These are phyloP conservation scores for Coriaria nepalensis DNA, from an alignment of 306 rosid genomes.

Conservation along the genomic window DNA sequence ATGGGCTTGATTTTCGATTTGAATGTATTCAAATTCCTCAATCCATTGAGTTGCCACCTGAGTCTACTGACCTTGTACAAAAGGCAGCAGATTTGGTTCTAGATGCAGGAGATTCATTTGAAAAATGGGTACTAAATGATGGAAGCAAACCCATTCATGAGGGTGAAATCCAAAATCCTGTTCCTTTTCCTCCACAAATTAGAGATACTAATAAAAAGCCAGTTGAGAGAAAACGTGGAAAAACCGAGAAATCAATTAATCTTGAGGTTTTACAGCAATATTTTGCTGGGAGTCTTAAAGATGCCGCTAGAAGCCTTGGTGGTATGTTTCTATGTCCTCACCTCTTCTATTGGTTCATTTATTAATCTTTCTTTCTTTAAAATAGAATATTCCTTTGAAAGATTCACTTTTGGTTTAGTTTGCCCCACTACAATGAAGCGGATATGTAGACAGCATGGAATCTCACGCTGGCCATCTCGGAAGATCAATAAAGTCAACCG, in stretches of 20 bases:
- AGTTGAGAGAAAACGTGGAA: constrained; percentile 70
- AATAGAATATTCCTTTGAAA: no score
- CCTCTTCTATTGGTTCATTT: no score
- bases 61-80: constrained; percentile 19
- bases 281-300: constrained; percentile 84
- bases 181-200: constrained; percentile 24
- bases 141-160: constrained; percentile 21
- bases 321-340: constrained; percentile 30
- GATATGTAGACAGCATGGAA: constrained; percentile 75
- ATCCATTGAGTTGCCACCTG: constrained; percentile 22
- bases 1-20: constrained; percentile 31
- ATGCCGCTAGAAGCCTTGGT: constrained; percentile 92
- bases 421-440: constrained; percentile 93
- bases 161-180: constrained; percentile 21
- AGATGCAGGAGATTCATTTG: constrained; percentile 26
- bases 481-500: constrained; percentile 70
- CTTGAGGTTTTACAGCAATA: constrained; percentile 69
- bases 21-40: constrained; percentile 31
- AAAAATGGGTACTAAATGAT: constrained; percentile 22
- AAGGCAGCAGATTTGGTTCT: constrained; percentile 26
- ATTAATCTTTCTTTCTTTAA: no score
- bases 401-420: constrained; percentile 25
- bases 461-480: constrained; percentile 83
- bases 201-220: constrained; percentile 39
- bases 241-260: constrained; percentile 80